Conservation (phyloP, 1,284 basidiomycete genomes). For the Trichosporon sp. region DNA sequence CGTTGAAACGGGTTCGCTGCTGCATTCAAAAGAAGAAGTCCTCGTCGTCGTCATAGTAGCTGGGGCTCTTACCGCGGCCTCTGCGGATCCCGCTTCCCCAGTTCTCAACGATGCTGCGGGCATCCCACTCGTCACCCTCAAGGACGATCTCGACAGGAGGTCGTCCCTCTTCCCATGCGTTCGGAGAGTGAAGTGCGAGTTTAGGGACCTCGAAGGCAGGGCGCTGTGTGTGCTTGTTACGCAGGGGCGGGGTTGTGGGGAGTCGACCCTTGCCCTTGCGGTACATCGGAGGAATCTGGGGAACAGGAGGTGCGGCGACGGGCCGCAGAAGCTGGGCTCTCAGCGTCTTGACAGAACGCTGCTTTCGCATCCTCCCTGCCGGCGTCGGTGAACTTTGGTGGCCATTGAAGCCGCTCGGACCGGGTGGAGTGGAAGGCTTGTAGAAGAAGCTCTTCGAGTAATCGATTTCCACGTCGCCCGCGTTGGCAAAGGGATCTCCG, state of each 20-base stretch:
- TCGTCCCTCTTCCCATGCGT: slow-evolving; percentile 49
- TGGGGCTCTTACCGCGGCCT: slow-evolving; percentile 20
- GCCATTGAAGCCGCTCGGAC: slow-evolving; percentile 7
- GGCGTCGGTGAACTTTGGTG: not conserved
- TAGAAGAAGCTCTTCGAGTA: slow-evolving; percentile 57
- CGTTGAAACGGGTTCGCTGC: not conserved
- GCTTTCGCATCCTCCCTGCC: slow-evolving; percentile 25
- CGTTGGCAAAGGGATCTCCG: slow-evolving; percentile 27
- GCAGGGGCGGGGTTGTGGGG: slow-evolving; percentile 22
- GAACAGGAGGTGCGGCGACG: slow-evolving; percentile 46
- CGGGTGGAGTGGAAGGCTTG: slow-evolving; percentile 52
- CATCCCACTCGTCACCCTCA: slow-evolving; percentile 56
- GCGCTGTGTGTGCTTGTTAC: slow-evolving; percentile 17
- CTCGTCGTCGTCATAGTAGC: slow-evolving; percentile 13
- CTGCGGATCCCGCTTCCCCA: slow-evolving; percentile 30
- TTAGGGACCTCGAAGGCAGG: slow-evolving; percentile 38
- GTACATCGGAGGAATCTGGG: slow-evolving; percentile 42
- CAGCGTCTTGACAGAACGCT: slow-evolving; percentile 53
- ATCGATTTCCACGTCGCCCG: slow-evolving; percentile 38
- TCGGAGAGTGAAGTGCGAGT: slow-evolving; percentile 51
- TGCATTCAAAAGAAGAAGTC: slow-evolving; percentile 10
- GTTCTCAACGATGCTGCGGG: slow-evolving; percentile 27
- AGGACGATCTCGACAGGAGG: slow-evolving; percentile 49
- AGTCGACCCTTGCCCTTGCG: slow-evolving; percentile 22
- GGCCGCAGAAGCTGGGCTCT: slow-evolving; percentile 47